Evolutionary conservation across 441 rosid genomes (phyloP).

Genomic region (Mallotus repandus): DNA sequence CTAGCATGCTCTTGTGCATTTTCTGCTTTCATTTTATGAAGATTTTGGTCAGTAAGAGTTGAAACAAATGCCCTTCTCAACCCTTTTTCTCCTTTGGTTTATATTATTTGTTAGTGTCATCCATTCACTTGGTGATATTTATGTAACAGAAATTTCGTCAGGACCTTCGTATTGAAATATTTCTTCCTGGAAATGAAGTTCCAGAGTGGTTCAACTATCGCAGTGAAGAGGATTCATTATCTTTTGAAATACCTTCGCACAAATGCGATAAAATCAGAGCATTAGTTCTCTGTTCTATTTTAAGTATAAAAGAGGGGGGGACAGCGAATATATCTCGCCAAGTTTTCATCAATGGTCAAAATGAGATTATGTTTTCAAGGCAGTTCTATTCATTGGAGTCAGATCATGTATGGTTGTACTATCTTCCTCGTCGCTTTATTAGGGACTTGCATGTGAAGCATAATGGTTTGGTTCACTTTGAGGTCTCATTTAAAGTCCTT

Average conservation of each 20-base stretch:
- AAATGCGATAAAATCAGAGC: constrained; percentile 10
- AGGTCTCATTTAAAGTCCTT: constrained; percentile 15
- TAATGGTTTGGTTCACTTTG: constrained; percentile 3
- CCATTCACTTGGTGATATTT: background rate
- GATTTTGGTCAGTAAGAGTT: background rate
- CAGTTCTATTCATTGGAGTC: constrained; percentile 25
- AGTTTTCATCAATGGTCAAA: constrained; percentile 24
- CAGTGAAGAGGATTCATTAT: constrained; percentile 7
- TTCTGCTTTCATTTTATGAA: background rate
- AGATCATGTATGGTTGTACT: constrained; percentile 20
- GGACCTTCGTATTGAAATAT: constrained; percentile 20
- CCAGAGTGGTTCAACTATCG: constrained; percentile 11
- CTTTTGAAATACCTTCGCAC: constrained; percentile 10
- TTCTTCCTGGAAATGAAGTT: constrained; percentile 22
- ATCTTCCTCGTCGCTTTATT: constrained; percentile 20
- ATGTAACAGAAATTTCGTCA: constrained; percentile 12
- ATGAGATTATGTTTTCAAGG: constrained; percentile 18
- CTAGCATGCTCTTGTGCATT: background rate
- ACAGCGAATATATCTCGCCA: constrained; percentile 21
- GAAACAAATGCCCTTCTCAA: background rate
- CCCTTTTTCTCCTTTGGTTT: background rate
- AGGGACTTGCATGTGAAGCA: constrained; percentile 7
- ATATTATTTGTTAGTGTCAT: background rate
- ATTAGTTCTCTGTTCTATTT: constrained; percentile 19
- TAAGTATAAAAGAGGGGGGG: constrained; percentile 18